phyloP scores from a whole-genome alignment of 2,329 filamentous ascomycete genomes.

The Lecanosticta acicola region DNA sequence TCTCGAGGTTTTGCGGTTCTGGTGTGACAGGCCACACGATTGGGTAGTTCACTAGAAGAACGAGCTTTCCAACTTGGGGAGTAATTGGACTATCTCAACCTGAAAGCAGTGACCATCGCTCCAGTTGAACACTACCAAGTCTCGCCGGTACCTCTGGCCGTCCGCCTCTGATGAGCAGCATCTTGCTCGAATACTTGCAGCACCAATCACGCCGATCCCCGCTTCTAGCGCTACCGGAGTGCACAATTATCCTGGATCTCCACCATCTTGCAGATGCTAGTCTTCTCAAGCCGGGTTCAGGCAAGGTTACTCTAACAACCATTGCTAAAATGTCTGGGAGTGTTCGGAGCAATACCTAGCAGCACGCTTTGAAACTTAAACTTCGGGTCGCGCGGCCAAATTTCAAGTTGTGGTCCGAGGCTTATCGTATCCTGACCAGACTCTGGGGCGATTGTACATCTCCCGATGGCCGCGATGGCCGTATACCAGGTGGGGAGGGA shows the following conservation, averaged over 20 bases:
- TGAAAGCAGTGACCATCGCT: slow-evolving; percentile 34
- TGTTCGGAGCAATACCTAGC: slow-evolving; percentile 32
- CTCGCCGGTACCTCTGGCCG: slow-evolving; percentile 21
- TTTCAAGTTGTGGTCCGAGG: slow-evolving; percentile 37
- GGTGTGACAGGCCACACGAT: neutral
- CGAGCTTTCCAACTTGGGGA: neutral
- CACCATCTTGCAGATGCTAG: slow-evolving; percentile 20
- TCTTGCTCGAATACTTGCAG: slow-evolving; percentile 25
- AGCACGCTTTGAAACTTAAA: slow-evolving; percentile 28
- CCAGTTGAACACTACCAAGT: slow-evolving; percentile 38
- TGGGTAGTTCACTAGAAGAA: neutral
- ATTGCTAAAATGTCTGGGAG: slow-evolving; percentile 36
- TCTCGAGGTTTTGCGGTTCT: slow-evolving; percentile 2
- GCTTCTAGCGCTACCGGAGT: slow-evolving; percentile 27
- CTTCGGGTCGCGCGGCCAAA: slow-evolving; percentile 30
- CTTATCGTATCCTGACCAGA: slow-evolving; percentile 32
- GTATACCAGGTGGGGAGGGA: slow-evolving; percentile 1
- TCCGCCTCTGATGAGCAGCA: slow-evolving; percentile 29
- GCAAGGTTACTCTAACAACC: neutral
- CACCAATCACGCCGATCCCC: slow-evolving; percentile 32
- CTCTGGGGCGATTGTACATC: slow-evolving; percentile 29
- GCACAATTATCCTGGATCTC: slow-evolving; percentile 2
- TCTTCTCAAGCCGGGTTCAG: neutral
- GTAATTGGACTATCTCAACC: slow-evolving; percentile 13
- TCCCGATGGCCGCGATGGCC: slow-evolving; percentile 22